Percentiles rank a stretch among this genome's conserved stretches.
Conservation (phyloP, 495 filamentous ascomycete genomes). For the Trichodelitschia bisporula region DNA sequence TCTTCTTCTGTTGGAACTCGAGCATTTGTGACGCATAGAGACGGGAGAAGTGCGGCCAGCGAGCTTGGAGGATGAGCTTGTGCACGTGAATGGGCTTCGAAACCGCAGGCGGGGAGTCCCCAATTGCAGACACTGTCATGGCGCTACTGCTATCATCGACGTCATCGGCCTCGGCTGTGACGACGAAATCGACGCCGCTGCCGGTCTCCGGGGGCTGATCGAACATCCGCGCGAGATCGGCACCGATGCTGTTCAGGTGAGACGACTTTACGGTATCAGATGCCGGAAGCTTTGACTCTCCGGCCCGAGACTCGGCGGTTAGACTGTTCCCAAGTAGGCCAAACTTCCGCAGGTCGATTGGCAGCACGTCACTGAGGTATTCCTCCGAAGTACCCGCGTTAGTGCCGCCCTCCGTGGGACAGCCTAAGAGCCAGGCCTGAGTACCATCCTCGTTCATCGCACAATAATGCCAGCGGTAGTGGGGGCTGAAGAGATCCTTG, state of each 20-base stretch:
- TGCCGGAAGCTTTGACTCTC: constrained; percentile 18
- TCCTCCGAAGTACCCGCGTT: constrained; percentile 42
- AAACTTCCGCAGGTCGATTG: constrained; percentile 68
- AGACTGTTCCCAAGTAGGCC: constrained; percentile 66
- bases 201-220: constrained; percentile 53
- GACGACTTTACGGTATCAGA: constrained; percentile 24
- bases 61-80: constrained; percentile 70
- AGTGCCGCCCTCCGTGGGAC: constrained; percentile 43
- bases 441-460: constrained; percentile 80
- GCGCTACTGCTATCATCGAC: constrained; percentile 5
- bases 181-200: constrained; percentile 61
- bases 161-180: constrained; percentile 56
- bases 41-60: constrained; percentile 90
- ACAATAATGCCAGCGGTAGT: constrained; percentile 94
- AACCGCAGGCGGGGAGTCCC: constrained; percentile 34
- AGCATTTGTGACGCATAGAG: constrained; percentile 83
- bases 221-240: constrained; percentile 65
- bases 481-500: constrained; percentile 64
- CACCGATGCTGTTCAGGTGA: constrained; percentile 39
- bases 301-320: constrained; percentile 28
- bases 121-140: background rate
- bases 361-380: constrained; percentile 77
- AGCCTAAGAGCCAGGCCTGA: constrained; percentile 90
- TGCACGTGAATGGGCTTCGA: constrained; percentile 85
- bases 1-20: constrained; percentile 84